Conservation (phyloP, 768 basidiomycete species). For the Cystofilobasidium bisporidii region DNA sequence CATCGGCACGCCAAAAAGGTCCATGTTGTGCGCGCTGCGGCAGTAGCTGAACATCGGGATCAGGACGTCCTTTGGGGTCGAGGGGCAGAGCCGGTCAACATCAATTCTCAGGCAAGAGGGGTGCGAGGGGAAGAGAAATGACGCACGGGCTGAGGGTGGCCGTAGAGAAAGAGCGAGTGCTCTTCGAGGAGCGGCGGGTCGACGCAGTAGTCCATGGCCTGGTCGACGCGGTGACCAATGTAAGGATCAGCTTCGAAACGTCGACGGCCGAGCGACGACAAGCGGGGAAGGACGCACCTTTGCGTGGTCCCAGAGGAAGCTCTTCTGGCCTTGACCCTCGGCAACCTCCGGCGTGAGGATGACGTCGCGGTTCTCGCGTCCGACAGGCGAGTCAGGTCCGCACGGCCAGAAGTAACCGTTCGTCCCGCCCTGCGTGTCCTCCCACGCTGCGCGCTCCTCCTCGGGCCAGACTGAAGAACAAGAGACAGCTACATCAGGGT, state of each 20-base stretch:
- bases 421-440: conserved; percentile 9
- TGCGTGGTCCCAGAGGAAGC: conserved; percentile 18
- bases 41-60: conserved; percentile 24
- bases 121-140: not conserved
- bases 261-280: not conserved
- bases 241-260: not conserved
- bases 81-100: not conserved
- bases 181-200: conserved; percentile 7
- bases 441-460: conserved; percentile 4
- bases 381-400: conserved; percentile 5
- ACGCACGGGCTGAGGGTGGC: conserved; percentile 15
- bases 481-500: not conserved
- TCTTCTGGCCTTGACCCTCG: not conserved
- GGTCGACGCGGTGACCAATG: not conserved
- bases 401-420: conserved; percentile 16
- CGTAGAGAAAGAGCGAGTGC: conserved; percentile 17
- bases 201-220: conserved; percentile 25
- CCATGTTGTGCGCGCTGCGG: conserved; percentile 12
- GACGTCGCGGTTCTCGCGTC: not conserved
- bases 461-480: conserved; percentile 14
- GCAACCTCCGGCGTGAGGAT: not conserved
- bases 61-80: not conserved
- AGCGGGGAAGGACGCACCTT: not conserved
- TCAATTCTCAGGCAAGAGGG: accelerated
- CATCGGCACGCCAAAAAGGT: conserved; percentile 5